Percentiles rank a stretch among this genome's conserved stretches.
Conservation (phyloP, 306 rosid species). For the Malus fusca region DNA sequence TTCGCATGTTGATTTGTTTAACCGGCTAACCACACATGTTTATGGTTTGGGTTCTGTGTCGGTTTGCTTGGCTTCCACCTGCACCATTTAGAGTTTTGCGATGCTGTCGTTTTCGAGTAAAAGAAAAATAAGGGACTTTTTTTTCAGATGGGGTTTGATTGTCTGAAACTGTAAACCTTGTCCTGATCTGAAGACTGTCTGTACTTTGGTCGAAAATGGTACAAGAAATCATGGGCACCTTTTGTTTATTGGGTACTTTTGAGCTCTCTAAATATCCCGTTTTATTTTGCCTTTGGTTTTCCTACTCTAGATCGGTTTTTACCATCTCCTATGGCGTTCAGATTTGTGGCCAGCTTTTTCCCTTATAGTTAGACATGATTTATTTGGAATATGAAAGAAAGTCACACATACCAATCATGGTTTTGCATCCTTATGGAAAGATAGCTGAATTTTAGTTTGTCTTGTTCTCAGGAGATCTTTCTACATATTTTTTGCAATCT, state of each 20-base stretch:
- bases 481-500: background rate
- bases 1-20: background rate
- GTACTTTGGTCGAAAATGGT: background rate
- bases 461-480: background rate
- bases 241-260: background rate
- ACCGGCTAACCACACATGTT: background rate
- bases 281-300: background rate
- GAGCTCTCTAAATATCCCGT: background rate
- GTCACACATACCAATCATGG: background rate
- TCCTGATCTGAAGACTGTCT: conserved; percentile 4
- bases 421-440: background rate
- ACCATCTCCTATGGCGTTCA: background rate
- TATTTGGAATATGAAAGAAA: background rate
- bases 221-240: background rate
- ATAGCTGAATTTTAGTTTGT: background rate
- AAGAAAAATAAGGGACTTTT: background rate
- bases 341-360: background rate
- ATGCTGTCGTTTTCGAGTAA: background rate
- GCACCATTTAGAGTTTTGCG: background rate
- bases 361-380: background rate
- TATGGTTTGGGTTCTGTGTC: background rate
- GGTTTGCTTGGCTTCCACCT: background rate
- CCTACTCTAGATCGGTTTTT: background rate
- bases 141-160: background rate
- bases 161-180: background rate